Conservation (phyloP, 192 early-diverging fungal species). For the Dimargaris cristalligena region DNA sequence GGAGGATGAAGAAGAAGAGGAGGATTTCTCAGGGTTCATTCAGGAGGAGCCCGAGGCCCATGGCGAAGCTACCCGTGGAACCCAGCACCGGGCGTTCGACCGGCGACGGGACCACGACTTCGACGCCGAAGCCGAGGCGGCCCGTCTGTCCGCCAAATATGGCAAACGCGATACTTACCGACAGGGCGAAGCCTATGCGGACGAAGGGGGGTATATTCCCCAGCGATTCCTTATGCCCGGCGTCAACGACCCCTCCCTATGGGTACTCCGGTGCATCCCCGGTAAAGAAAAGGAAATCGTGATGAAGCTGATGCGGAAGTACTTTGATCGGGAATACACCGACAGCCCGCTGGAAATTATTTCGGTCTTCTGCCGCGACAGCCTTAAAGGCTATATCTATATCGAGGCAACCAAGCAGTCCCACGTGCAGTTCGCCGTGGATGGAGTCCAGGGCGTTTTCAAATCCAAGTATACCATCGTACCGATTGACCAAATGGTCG, state of each 20-base stretch:
- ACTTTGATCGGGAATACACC: conserved; percentile 45
- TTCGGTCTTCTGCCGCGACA: conserved; percentile 70
- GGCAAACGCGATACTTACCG: conserved; percentile 12
- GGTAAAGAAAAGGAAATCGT: conserved; percentile 85
- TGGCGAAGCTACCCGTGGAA: conserved; percentile 34
- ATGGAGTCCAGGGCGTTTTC: conserved; percentile 63
- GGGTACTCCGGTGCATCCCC: conserved; percentile 69
- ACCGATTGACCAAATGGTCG: conserved; percentile 81
- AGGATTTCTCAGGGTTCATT: conserved; percentile 48
- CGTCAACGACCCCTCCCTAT: conserved; percentile 78
- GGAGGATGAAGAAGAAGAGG: conserved; percentile 52
- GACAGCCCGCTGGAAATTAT: conserved; percentile 50
- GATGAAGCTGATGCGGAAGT: conserved; percentile 55
- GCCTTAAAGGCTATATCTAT: conserved; percentile 79
- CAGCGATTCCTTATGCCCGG: conserved; percentile 66
- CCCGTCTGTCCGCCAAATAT: conserved; percentile 51
- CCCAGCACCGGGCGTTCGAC: conserved; percentile 56
- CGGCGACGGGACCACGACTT: conserved; percentile 43
- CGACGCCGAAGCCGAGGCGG: conserved; percentile 73
- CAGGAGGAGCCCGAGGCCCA: conserved; percentile 52
- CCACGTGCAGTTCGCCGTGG: conserved; percentile 60
- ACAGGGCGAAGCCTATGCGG: conserved; percentile 31
- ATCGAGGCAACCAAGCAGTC: conserved; percentile 69
- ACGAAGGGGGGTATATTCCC: conserved; percentile 38
- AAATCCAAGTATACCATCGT: conserved; percentile 55